Evolutionary conservation across 148 eudicot genomes (phyloP).

Genomic region (Rhododendron ferrugineum): DNA sequence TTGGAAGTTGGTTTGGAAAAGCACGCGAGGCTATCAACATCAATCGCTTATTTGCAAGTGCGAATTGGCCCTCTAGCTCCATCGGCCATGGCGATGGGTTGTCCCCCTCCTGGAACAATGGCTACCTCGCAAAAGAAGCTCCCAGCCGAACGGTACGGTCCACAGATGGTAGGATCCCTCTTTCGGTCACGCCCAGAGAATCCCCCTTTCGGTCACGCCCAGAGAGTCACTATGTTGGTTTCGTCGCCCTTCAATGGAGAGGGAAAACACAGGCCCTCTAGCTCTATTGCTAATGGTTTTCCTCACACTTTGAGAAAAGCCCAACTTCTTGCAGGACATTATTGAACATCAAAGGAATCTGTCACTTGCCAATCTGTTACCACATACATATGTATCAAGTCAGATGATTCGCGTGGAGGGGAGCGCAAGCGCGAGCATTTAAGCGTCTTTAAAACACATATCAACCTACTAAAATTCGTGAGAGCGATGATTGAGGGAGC

Average conservation of each 20-base stretch:
- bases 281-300: neutral
- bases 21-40: neutral
- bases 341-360: neutral
- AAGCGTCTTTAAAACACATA: too few relatives aligned
- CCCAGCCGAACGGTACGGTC: neutral
- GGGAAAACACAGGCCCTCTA: neutral
- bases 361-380: neutral
- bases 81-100: neutral
- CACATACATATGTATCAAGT: too few relatives aligned
- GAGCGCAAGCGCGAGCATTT: too few relatives aligned
- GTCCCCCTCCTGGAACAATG: neutral
- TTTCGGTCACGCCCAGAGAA: neutral
- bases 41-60: neutral
- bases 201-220: too few relatives aligned
- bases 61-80: neutral
- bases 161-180: neutral
- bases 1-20: neutral
- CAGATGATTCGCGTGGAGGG: too few relatives aligned
- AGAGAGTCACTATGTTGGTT: too few relatives aligned
- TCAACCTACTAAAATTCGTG: too few relatives aligned
- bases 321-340: neutral
- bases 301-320: too few relatives aligned
- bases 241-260: neutral
- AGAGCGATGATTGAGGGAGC: too few relatives aligned
- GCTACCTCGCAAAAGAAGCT: neutral